Base-by-base conservation (phyloP, 106 monocot species). In the Allium cepa region DNA sequence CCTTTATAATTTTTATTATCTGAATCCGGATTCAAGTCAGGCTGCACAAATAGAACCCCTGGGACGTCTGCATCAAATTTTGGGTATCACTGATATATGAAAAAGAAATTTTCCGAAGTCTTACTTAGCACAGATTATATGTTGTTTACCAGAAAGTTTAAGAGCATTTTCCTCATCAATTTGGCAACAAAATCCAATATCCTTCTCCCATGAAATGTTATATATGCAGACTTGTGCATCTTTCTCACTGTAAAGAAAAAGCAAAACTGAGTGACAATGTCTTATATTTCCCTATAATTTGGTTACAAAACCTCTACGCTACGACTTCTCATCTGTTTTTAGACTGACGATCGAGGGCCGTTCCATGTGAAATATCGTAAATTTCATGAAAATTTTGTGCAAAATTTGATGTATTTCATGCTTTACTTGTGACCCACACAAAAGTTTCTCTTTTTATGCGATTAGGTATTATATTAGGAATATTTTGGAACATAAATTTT, bases 181-280 rank as follows among this genome's bases (percentile, higher is more conserved):
- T 8, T 84, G 84, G 64, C 95, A 95, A 69, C 91, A 96, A 77
- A 96, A 96, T 11, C 91, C 87, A 76, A 78, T 85, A 60, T 85
- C 78, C 64, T 76, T 78, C 79, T 96, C 88, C 92, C 91, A 92
- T 56, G 95, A 96, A 18, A 96, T 84, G 64, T 80, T 58, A 83
- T 96, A 92, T 71, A 96, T 88, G 70, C 77, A 81, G 26, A 83
- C 79, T 82, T 96, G 84, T n/a, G 95, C 85, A 82, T 91, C 92
- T 53, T 81, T 83, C 73, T 91, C 85, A 75, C 91, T 95, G 60
- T 50, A 77, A 53, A 64, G 60, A 53, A 55, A 22, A 57, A 1
- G 45, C 15, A 57, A 36, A 36, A 36, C 36, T 36, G 5, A 36
- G 36, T 36, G 36, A 36, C 3, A 36, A 36, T 36, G 36, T 36